Evolutionary conservation across 148 eudicot genomes (phyloP).

Genomic region (Vaccinium myrtillus): DNA sequence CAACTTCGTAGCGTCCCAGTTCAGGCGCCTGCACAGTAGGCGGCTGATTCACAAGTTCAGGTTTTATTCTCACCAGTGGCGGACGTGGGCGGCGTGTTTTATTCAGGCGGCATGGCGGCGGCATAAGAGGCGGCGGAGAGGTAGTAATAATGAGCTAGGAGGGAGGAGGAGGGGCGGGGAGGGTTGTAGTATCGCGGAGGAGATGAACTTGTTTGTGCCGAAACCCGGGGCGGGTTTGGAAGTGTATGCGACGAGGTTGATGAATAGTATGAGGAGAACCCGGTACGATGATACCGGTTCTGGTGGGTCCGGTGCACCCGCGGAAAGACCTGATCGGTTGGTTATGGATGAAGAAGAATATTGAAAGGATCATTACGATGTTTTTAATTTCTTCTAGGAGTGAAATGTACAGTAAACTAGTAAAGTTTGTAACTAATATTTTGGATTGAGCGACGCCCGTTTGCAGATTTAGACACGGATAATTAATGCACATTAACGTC

Average conservation of each 20-base stretch:
- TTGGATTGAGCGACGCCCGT: too few species aligned
- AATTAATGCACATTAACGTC: too few species aligned
- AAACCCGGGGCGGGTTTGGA: slow-evolving; percentile 7
- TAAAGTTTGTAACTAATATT: too few species aligned
- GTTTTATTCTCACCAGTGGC: slow-evolving; percentile 76
- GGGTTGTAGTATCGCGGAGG: background rate
- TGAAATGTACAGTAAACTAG: too few species aligned
- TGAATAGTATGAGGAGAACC: background rate
- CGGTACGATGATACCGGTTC: background rate
- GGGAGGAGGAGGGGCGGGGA: background rate
- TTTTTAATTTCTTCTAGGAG: too few species aligned
- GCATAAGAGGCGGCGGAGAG: slow-evolving; percentile 32
- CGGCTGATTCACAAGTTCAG: slow-evolving; percentile 61
- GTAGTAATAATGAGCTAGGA: background rate
- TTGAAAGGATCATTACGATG: too few species aligned
- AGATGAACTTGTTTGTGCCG: slow-evolving; percentile 6
- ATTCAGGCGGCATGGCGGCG: slow-evolving; percentile 78
- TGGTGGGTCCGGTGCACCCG: background rate
- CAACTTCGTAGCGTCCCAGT: slow-evolving; percentile 68
- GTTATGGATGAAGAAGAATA: background rate
- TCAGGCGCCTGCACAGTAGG: slow-evolving; percentile 65
- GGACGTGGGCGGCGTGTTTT: slow-evolving; percentile 78
- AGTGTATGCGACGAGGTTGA: background rate
- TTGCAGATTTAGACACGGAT: too few species aligned
- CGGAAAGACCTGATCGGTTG: slow-evolving; percentile 1